Conservation (phyloP, 805 yeast genomes). For the Hanseniaspora lindneri region DNA sequence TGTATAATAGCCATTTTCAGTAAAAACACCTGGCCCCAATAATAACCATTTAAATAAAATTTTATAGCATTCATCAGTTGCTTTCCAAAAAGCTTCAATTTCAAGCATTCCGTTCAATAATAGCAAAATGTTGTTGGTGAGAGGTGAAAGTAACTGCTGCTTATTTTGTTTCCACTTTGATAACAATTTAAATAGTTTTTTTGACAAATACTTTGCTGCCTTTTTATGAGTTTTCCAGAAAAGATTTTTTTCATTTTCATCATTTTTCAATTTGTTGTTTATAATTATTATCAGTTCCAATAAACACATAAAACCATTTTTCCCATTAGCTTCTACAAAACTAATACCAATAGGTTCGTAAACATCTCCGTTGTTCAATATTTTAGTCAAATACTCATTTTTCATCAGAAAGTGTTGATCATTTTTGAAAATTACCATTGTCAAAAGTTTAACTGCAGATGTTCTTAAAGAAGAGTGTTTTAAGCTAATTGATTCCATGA, state of each 20-base stretch:
- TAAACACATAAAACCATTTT: background rate
- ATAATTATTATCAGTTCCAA: background rate
- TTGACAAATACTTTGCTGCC: conserved; percentile 28
- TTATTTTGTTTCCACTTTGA: conserved; percentile 8
- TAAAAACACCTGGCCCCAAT: conserved; percentile 41
- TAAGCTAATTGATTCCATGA: background rate
- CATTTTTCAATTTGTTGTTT: background rate
- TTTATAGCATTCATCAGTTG: conserved; percentile 37
- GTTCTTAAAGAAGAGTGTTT: background rate
- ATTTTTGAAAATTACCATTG: conserved; percentile 1
- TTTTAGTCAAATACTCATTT: conserved; percentile 2
- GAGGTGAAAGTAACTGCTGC: conserved; percentile 32
- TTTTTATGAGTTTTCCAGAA: conserved; percentile 22
- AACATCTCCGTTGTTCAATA: background rate
- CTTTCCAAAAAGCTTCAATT: conserved; percentile 45
- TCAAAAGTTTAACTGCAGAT: conserved; percentile 1
- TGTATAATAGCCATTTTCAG: conserved; percentile 41
- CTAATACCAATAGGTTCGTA: conserved; percentile 1
- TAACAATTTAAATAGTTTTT: conserved; percentile 25
- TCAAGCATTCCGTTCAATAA: conserved; percentile 35
- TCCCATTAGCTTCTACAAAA: conserved; percentile 1
- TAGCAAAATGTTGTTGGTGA: conserved; percentile 40
- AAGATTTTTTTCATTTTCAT: background rate
- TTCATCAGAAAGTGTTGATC: background rate
- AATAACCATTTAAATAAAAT: conserved; percentile 38